A percentile compares a stretch with the other conserved stretches of the same genome.
These are phyloP conservation scores for Chalciporus piperatoides DNA, from an alignment of 1,284 basidiomycete species.

Conservation along the genomic window DNA sequence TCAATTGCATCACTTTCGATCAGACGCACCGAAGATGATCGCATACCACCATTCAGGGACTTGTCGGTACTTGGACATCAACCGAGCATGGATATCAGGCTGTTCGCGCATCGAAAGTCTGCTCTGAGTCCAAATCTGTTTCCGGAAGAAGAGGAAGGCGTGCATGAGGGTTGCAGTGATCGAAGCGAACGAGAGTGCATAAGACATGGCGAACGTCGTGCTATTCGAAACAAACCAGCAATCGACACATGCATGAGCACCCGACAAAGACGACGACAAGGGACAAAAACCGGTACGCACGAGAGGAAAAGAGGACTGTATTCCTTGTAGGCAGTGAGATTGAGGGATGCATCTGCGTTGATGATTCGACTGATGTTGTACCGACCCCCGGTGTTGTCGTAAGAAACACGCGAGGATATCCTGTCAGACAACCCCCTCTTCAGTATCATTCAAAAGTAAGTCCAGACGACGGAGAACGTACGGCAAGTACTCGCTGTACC, in stretches of 20 bases:
- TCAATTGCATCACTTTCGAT: not conserved
- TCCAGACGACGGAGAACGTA: constrained; percentile 3
- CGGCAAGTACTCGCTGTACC: constrained; percentile 59
- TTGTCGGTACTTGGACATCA: constrained; percentile 70
- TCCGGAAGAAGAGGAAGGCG: constrained; percentile 65
- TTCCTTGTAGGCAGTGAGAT: constrained; percentile 59
- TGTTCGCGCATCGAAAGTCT: constrained; percentile 57
- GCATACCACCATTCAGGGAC: constrained; percentile 74
- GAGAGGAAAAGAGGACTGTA: constrained; percentile 88
- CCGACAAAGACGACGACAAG: not conserved
- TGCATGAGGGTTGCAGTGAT: constrained; percentile 69
- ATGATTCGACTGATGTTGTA: constrained; percentile 75
- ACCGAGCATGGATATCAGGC: constrained; percentile 70
- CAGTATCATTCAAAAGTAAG: not conserved
- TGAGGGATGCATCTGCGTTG: constrained; percentile 52
- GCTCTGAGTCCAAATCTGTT: constrained; percentile 54
- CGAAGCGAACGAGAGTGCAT: constrained; percentile 66
- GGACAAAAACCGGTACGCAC: constrained; percentile 25
- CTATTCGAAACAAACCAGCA: constrained; percentile 3
- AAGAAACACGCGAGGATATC: constrained; percentile 54
- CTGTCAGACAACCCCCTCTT: constrained; percentile 8
- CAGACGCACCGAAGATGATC: constrained; percentile 38
- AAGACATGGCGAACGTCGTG: constrained; percentile 60
- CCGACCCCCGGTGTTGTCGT: constrained; percentile 56
- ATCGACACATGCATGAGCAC: not conserved